phyloP scores from a whole-genome alignment of 352 stramenopile genomes.

The Phytophthora quininea region DNA sequence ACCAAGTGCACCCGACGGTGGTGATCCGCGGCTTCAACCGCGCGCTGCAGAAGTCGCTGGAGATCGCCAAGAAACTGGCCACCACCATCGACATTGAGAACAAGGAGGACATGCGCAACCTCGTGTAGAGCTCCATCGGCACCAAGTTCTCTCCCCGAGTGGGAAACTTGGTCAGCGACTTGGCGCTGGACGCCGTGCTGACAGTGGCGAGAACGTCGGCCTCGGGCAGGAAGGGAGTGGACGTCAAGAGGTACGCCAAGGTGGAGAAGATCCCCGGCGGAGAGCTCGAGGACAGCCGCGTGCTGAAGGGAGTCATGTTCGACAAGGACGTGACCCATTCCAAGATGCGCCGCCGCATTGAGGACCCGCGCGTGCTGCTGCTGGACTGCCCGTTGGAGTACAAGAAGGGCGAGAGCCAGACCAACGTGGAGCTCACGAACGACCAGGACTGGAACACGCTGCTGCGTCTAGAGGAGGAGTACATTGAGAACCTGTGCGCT shows the following conservation, averaged over 20 bases:
- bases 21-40: slow-evolving; percentile 97
- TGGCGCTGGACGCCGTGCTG: slow-evolving; percentile 97
- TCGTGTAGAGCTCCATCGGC: slow-evolving; percentile 97
- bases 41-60: slow-evolving; percentile 85
- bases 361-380: slow-evolving; percentile 98
- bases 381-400: slow-evolving; percentile 99
- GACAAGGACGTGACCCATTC: slow-evolving; percentile 99
- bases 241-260: slow-evolving; percentile 99
- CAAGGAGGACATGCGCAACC: slow-evolving; percentile 93
- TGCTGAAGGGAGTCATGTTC: slow-evolving; percentile 99
- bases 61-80: slow-evolving; percentile 94
- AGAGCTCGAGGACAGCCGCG: slow-evolving; percentile 93
- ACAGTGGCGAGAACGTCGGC: slow-evolving; percentile 92
- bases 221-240: slow-evolving; percentile 94
- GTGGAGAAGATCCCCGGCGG: slow-evolving; percentile 99
- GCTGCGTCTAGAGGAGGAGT: slow-evolving; percentile 99
- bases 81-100: slow-evolving; percentile 96
- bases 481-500: slow-evolving; percentile 99
- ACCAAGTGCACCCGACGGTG: slow-evolving; percentile 98
- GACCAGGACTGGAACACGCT: slow-evolving; percentile 99
- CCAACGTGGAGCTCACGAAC: slow-evolving; percentile 99
- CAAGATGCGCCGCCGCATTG: slow-evolving; percentile 98
- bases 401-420: slow-evolving; percentile 99
- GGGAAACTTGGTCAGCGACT: slow-evolving; percentile 96
- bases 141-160: slow-evolving; percentile 99